Percentiles rank a stretch among this genome's conserved stretches.
Evolutionary conservation across 768 basidiomycete genomes (phyloP).

Genomic region (Tephrocybe sp.): DNA sequence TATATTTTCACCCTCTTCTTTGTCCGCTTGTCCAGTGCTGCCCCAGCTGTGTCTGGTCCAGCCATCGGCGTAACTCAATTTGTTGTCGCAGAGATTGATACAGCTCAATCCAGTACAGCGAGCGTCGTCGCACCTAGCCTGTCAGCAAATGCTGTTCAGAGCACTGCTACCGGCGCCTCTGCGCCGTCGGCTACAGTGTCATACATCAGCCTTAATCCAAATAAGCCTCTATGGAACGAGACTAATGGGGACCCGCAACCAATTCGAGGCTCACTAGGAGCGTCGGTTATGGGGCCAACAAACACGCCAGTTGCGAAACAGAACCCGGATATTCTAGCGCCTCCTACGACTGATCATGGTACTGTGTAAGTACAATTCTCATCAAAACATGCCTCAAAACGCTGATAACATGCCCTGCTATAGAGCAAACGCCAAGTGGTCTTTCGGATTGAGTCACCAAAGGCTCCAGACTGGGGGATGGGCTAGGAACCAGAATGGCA

Average conservation of each 20-base stretch:
- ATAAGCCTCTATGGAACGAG: conserved; percentile 38
- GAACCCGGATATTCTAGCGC: conserved; percentile 44
- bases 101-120: too few relatives aligned
- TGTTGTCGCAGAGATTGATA: conserved; percentile 10
- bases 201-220: conserved; percentile 41
- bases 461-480: conserved; percentile 60
- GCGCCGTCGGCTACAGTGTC: conserved; percentile 42
- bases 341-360: conserved; percentile 45
- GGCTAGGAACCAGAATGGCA: conserved; percentile 57
- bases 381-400: neutral
- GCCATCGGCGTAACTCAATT: neutral
- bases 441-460: conserved; percentile 54
- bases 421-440: conserved; percentile 56
- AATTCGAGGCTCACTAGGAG: conserved; percentile 40
- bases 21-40: conserved; percentile 22
- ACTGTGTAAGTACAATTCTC: conserved; percentile 32
- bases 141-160: neutral
- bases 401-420: neutral
- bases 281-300: conserved; percentile 40
- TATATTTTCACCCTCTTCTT: conserved; percentile 36
- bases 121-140: neutral
- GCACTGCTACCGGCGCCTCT: conserved; percentile 20
- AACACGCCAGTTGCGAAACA: conserved; percentile 39
- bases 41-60: conserved; percentile 26
- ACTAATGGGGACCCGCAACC: conserved; percentile 28